Base-by-base conservation (phyloP, 1,284 basidiomycete species). In the Phylloboletellus chloephorus region DNA sequence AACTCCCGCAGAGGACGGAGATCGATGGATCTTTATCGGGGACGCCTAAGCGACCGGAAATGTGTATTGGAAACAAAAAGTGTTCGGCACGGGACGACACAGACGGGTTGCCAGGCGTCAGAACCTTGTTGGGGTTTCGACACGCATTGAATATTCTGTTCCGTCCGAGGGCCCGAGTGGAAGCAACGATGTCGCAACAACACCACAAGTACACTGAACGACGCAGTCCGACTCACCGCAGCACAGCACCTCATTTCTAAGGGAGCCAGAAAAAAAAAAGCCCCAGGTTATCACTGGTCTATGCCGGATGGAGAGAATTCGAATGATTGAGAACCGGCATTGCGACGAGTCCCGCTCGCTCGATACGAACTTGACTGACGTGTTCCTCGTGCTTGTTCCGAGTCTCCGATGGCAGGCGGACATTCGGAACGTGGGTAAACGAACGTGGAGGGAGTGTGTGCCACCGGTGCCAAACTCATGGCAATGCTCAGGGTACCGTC, bases 101-200 rank as follows among this genome's bases (percentile, higher is more conserved):
- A 21, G 26, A 25, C 20, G 16, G 25, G 11, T 28, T 13, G 26
- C 7, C 21, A 38, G 6, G 15, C 37, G 11, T 24, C 30, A 17
- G 17, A 20, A 44, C 36, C 26, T 7, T 12, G 23, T 39, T 10
- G n/a, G 8, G 8, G 16, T 24, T 28, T 19, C n/a, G 30, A 52
- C 39, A 37, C 33, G 15, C 26, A 20, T 24, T n/a, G 21, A 46
- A 48, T 41, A 39, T 12, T 51, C 46, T 41, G 46, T 12, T 51
- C 46, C 49, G 39, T n/a, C 25, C n/a, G 30, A 25, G 17, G 20
- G n/a, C n/a, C n/a, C 5, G 16, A 20, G 20, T n/a, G 21, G 19
- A 11, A 5, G 17, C 11, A 23, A 29, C 23, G 15, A 44, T 12
- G 28, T 17, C 12, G 13, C 15, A 28, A 20, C 3, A 19, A 25